Conservation (phyloP, 495 filamentous ascomycete species). For the Talaromyces stipitatus region DNA sequence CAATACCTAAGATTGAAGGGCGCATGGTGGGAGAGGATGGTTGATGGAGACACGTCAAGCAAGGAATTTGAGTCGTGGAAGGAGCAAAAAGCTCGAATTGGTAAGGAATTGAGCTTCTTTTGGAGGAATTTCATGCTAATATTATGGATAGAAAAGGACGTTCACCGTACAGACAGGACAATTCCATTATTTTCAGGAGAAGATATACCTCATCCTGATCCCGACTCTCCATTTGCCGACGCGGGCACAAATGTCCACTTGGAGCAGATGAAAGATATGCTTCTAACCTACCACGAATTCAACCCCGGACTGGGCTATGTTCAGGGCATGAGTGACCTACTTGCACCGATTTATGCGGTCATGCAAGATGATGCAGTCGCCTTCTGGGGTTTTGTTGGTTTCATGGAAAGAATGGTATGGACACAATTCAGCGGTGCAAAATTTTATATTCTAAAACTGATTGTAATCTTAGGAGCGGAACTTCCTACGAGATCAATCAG, state of each 20-base stretch:
- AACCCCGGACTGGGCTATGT: constrained; percentile 92
- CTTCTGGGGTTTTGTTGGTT: constrained; percentile 93
- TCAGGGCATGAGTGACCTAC: constrained; percentile 95
- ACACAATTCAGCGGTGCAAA: background rate
- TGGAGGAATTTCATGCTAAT: constrained; percentile 4
- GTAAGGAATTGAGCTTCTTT: constrained; percentile 40
- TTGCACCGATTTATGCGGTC: constrained; percentile 93
- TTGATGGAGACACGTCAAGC: constrained; percentile 65
- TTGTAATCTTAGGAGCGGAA: constrained; percentile 61
- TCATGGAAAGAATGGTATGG: constrained; percentile 85
- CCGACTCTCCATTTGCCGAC: constrained; percentile 87
- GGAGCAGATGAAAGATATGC: constrained; percentile 98
- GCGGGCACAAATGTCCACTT: constrained; percentile 93
- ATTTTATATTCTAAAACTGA: background rate
- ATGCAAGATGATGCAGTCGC: constrained; percentile 95
- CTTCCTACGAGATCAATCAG: constrained; percentile 89
- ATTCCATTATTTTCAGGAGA: constrained; percentile 92
- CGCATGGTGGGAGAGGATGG: constrained; percentile 91
- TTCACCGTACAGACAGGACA: constrained; percentile 89
- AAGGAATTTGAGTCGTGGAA: constrained; percentile 91
- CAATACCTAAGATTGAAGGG: constrained; percentile 92
- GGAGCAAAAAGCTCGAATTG: constrained; percentile 87
- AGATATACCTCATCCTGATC: constrained; percentile 96
- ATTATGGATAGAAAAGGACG: constrained; percentile 75
- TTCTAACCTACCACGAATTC: constrained; percentile 95